These are phyloP conservation scores for Setaria italica DNA, from an alignment of 202 grass and related monocot genomes.

Conservation along the genomic window DNA sequence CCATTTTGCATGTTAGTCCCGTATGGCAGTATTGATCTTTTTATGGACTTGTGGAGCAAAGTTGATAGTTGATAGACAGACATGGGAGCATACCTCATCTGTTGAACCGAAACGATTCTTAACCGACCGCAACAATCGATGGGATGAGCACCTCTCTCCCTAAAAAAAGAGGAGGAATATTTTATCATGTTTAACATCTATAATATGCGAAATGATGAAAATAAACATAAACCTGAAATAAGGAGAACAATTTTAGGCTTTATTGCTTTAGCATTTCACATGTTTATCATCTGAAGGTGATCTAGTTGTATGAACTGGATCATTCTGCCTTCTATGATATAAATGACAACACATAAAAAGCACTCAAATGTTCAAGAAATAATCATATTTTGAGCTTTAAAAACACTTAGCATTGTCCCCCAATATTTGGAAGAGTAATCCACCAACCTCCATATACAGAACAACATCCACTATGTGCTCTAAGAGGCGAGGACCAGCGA, in stretches of 20 bases:
- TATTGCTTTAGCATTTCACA: constrained; percentile 3
- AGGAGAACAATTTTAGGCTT: neutral
- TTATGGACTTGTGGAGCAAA: constrained; percentile 17
- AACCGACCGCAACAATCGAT: constrained; percentile 80
- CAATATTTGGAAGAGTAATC: constrained; percentile 6
- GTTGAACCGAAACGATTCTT: constrained; percentile 97
- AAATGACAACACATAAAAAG: constrained; percentile 26
- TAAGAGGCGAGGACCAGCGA: constrained; percentile 90
- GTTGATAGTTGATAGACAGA: neutral
- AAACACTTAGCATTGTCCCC: constrained; percentile 6
- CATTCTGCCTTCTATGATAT: constrained; percentile 6
- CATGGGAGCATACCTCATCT: constrained; percentile 67
- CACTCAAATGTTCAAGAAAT: constrained; percentile 14
- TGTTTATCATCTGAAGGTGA: constrained; percentile 13
- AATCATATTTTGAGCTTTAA: constrained; percentile 20
- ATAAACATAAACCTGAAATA: constrained; percentile 32
- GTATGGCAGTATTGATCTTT: neutral
- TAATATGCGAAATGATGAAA: constrained; percentile 7
- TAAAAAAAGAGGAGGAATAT: constrained; percentile 52
- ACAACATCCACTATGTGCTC: constrained; percentile 99
- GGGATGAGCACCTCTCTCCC: constrained; percentile 88
- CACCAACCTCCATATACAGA: constrained; percentile 97
- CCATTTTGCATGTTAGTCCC: constrained; percentile 16
- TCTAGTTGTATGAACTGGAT: constrained; percentile 22
- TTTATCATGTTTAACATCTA: constrained; percentile 41